These are phyloP conservation scores for Baeospora myosura DNA, from an alignment of 1,284 basidiomycete species.

Conservation along the genomic window DNA sequence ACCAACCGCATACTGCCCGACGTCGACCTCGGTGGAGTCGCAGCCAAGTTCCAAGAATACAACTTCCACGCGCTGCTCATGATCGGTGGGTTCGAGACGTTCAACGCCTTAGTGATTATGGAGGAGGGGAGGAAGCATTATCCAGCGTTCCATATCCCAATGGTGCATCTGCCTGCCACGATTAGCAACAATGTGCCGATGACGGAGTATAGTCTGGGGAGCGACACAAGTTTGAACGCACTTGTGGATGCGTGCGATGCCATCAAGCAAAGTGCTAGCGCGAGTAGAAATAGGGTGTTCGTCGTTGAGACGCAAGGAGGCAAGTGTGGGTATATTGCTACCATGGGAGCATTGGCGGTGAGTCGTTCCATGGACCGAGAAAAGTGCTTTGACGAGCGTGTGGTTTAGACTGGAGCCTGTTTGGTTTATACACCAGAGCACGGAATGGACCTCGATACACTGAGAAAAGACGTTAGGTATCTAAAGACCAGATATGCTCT, in stretches of 20 bases:
- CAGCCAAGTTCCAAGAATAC: slow-evolving; percentile 86
- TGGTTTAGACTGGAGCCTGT: slow-evolving; percentile 74
- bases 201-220: slow-evolving; percentile 93
- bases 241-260: slow-evolving; percentile 97
- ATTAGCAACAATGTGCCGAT: slow-evolving; percentile 97
- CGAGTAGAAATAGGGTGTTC: slow-evolving; percentile 92
- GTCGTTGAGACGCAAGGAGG: slow-evolving; percentile 98
- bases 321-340: slow-evolving; percentile 91
- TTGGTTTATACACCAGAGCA: slow-evolving; percentile 92
- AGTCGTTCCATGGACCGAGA: slow-evolving; percentile 23
- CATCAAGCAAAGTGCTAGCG: slow-evolving; percentile 96
- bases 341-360: slow-evolving; percentile 91
- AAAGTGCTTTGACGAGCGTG: neutral
- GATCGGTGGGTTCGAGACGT: slow-evolving; percentile 96
- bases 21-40: slow-evolving; percentile 79
- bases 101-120: slow-evolving; percentile 71
- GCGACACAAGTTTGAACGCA: slow-evolving; percentile 93
- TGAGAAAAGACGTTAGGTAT: slow-evolving; percentile 85
- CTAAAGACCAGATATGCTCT: slow-evolving; percentile 81
- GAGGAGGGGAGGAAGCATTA: slow-evolving; percentile 79
- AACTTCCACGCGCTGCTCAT: slow-evolving; percentile 78
- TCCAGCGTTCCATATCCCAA: slow-evolving; percentile 88
- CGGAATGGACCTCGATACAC: slow-evolving; percentile 77
- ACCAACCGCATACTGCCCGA: slow-evolving; percentile 90
- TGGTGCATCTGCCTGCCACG: slow-evolving; percentile 90